A percentile compares a stretch with the other conserved stretches of the same genome.
These are phyloP conservation scores for Gloeostereum incarnatum DNA, from an alignment of 768 basidiomycete species.

Conservation along the genomic window DNA sequence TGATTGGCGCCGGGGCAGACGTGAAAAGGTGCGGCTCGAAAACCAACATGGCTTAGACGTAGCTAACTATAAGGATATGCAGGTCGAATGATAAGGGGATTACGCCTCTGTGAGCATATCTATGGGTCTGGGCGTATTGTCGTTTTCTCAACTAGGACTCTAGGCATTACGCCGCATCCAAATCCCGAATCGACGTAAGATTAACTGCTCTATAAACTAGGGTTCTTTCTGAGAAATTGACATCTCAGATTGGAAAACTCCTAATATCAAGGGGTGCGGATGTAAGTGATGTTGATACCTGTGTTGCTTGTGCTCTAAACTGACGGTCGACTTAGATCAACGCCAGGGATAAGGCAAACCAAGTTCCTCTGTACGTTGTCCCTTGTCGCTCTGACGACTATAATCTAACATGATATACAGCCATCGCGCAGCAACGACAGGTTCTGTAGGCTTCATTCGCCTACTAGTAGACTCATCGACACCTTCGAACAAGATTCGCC, in stretches of 20 bases:
- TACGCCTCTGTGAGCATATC: constrained; percentile 72
- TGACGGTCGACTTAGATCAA: constrained; percentile 60
- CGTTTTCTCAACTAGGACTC: constrained; percentile 7
- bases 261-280: constrained; percentile 86
- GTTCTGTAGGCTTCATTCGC: constrained; percentile 81
- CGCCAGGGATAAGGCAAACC: constrained; percentile 87
- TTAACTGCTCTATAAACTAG: constrained; percentile 13
- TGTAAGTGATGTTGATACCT: constrained; percentile 43
- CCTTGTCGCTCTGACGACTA: constrained; percentile 14
- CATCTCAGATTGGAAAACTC: constrained; percentile 71
- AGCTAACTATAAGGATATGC: constrained; percentile 13
- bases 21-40: constrained; percentile 49
- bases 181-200: constrained; percentile 74
- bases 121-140: constrained; percentile 1
- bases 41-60: constrained; percentile 11
- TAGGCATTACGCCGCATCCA: constrained; percentile 92
- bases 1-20: constrained; percentile 78
- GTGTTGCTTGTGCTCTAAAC: constrained; percentile 22
- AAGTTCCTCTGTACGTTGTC: constrained; percentile 69
- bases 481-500: constrained; percentile 62
- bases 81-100: constrained; percentile 76
- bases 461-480: constrained; percentile 82
- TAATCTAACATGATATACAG: constrained; percentile 26
- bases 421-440: constrained; percentile 94
- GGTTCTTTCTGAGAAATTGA: neutral